Conservation (phyloP, 441 rosid species). For the Populus hybrid region DNA sequence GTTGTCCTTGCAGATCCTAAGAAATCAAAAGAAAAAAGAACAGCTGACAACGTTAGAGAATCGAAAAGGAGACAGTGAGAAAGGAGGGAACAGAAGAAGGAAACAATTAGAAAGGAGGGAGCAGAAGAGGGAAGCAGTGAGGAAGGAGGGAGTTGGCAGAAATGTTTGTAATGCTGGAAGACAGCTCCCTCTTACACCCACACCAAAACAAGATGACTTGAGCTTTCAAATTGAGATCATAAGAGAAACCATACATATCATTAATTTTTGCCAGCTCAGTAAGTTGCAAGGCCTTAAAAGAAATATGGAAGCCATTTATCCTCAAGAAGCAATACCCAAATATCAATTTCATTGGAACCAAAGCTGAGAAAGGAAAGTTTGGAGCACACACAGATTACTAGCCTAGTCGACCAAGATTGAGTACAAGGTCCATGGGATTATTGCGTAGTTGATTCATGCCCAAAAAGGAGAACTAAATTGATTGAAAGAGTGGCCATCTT, state of each 20-base stretch:
- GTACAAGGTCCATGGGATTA: too few relatives aligned
- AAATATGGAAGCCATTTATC: background rate
- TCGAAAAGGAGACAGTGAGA: background rate
- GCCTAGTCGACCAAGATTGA: too few relatives aligned
- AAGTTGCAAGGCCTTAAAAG: background rate
- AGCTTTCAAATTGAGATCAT: background rate
- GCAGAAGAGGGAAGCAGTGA: too few relatives aligned
- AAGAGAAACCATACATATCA: background rate
- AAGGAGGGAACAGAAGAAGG: background rate
- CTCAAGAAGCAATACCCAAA: background rate
- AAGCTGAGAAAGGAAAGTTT: too few relatives aligned
- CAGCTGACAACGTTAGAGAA: background rate
- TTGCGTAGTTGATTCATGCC: background rate
- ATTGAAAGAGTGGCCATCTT: background rate
- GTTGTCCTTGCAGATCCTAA: constrained; percentile 89
- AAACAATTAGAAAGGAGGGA: background rate
- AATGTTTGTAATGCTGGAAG: too few relatives aligned
- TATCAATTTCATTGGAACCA: too few relatives aligned
- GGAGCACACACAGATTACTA: too few relatives aligned
- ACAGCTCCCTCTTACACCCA: too few relatives aligned
- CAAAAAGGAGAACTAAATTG: background rate
- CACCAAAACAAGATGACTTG: background rate
- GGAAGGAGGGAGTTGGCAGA: too few relatives aligned
- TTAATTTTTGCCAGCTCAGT: background rate
- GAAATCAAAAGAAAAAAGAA: constrained; percentile 16